Evolutionary conservation across 2,329 filamentous ascomycete species (phyloP).

Genomic region (Trichoderma simmonsii): DNA sequence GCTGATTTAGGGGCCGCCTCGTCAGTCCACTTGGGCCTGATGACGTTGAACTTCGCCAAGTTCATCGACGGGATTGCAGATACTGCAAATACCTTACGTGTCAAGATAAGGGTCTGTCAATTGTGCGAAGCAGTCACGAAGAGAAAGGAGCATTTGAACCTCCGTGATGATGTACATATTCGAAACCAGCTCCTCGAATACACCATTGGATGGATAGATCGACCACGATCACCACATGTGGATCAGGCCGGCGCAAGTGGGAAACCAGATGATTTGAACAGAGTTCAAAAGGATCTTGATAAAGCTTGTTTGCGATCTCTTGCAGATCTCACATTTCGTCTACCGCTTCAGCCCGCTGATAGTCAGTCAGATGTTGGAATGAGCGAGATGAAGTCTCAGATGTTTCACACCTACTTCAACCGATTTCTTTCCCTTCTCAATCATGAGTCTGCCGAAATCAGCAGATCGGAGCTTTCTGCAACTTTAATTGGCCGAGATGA

Average conservation of each 20-base stretch:
- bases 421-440: conserved; percentile 65
- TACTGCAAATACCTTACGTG: conserved; percentile 53
- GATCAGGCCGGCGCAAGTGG: conserved; percentile 40
- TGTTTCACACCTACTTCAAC: conserved; percentile 71
- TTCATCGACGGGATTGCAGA: conserved; percentile 60
- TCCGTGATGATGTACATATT: conserved; percentile 66
- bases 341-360: conserved; percentile 64
- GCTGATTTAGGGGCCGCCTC: conserved; percentile 61
- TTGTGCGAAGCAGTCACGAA: conserved; percentile 62
- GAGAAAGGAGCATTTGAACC: conserved; percentile 65
- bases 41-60: conserved; percentile 65
- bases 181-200: conserved; percentile 66
- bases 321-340: conserved; percentile 62
- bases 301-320: conserved; percentile 62
- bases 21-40: conserved; percentile 60
- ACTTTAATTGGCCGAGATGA: conserved; percentile 50
- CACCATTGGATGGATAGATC: conserved; percentile 66
- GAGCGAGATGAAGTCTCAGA: conserved; percentile 66
- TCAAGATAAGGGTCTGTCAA: conserved; percentile 68
- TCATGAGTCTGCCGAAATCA: conserved; percentile 48
- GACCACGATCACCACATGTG: conserved; percentile 51
- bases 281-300: conserved; percentile 64
- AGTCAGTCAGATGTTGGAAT: conserved; percentile 63
- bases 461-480: conserved; percentile 27
- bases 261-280: conserved; percentile 55